A percentile compares a stretch with the other conserved stretches of the same genome.
Evolutionary conservation across 2,329 filamentous ascomycete species (phyloP).

Genomic region (Trichoderma asperellum): DNA sequence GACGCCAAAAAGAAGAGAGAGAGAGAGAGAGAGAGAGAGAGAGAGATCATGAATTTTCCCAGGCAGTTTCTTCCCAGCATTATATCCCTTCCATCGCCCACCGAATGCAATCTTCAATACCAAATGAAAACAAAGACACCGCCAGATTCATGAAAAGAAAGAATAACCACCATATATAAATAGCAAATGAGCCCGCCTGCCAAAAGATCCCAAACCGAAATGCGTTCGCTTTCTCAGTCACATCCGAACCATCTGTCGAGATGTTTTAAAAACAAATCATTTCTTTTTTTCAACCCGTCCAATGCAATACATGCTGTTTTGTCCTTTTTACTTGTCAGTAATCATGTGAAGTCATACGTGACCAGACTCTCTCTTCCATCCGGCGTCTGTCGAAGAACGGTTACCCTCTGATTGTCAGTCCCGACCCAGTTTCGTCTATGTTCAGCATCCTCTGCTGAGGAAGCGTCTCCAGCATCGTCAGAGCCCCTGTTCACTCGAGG

Average conservation of each 20-base stretch:
- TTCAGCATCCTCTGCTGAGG: conserved; percentile 43
- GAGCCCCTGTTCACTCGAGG: conserved; percentile 41
- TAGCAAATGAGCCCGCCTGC: conserved; percentile 1
- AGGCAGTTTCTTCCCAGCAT: not conserved
- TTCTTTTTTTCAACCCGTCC: not conserved
- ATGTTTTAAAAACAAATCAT: not conserved
- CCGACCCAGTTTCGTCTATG: conserved; percentile 70
- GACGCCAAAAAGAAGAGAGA: not conserved
- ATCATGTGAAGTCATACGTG: conserved; percentile 82
- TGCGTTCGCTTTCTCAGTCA: not conserved
- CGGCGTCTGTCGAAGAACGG: conserved; percentile 74
- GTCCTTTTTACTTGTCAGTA: not conserved
- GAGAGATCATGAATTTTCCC: not conserved
- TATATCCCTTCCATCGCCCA: not conserved
- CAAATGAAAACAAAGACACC: not conserved
- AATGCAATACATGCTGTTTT: not conserved
- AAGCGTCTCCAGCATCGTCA: conserved; percentile 18
- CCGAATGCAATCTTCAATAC: not conserved
- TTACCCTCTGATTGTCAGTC: conserved; percentile 91
- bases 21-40: too few relatives aligned
- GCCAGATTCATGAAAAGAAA: not conserved
- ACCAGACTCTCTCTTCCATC: conserved; percentile 73
- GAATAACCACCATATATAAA: not conserved
- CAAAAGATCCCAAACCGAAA: conserved; percentile 1
- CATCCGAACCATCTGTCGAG: not conserved